Conservation (phyloP, 2,329 filamentous ascomycete genomes). For the Fusarium nelsonii region DNA sequence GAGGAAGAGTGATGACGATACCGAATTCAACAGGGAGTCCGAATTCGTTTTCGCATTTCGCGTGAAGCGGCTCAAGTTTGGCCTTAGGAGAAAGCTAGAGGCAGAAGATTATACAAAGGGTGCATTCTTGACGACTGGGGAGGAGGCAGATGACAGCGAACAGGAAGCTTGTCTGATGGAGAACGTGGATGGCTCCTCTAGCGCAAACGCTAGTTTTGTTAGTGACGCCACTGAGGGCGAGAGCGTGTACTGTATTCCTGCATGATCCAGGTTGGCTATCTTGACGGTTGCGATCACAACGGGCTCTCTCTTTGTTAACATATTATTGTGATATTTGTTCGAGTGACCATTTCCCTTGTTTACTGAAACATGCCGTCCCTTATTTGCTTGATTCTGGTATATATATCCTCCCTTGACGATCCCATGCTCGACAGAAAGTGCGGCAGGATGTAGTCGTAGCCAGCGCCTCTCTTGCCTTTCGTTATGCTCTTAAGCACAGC, state of each 20-base stretch:
- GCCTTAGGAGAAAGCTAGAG: background rate
- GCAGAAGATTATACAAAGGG: background rate
- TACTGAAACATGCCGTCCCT: background rate
- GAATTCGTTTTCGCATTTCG: constrained; percentile 2
- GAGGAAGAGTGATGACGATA: background rate
- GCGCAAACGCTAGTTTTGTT: background rate
- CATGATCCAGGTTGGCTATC: background rate
- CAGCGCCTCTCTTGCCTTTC: background rate
- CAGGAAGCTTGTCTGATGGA: background rate
- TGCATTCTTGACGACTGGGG: background rate
- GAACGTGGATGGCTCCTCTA: background rate
- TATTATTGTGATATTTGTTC: background rate
- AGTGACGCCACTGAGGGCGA: background rate
- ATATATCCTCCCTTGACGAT: background rate
- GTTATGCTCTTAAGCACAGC: background rate
- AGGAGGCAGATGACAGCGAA: background rate
- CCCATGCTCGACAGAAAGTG: background rate
- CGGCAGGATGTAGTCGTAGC: background rate
- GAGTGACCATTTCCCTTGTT: background rate
- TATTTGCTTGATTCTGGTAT: background rate
- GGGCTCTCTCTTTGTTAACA: background rate
- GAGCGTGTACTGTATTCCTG: background rate
- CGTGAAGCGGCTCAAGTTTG: constrained; percentile 3
- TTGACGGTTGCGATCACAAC: background rate
- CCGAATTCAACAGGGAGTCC: background rate